Evolutionary conservation across 768 basidiomycete genomes (phyloP), one percentile per base, ranked within the genome.

Genomic region (Flagelloscypha sp.): DNA sequence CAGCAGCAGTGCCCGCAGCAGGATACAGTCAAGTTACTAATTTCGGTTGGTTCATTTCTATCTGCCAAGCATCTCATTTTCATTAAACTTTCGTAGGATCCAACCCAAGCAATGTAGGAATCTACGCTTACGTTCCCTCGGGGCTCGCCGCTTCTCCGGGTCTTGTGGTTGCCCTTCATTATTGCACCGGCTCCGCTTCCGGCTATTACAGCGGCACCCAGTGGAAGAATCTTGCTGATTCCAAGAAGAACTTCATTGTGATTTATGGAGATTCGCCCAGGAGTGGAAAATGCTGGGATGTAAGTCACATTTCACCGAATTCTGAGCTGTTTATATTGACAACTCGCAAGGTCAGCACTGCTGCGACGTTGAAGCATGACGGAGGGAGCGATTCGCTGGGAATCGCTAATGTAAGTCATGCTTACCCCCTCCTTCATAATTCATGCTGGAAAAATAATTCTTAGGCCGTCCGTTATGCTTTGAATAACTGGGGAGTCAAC

Each of bases 331-430:
- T n/a, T n/a, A n/a, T n/a, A n/a, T n/a, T n/a, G n/a, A n/a, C n/a
- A n/a, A n/a, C n/a, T n/a, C n/a, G n/a, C n/a, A n/a, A n/a, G n/a
- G 72, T 75, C 20, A 56, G 62, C 47, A 61, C 66, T 23, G 61
- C 48, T 36, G 66, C 54, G 23, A 74, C 74, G 5, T 59, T 77
- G 42, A 72, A 65, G 13, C 74, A 75, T 47, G 61, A 76, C 46
- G 65, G 55, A 10, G 74, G 74, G 5, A 67, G 72, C 16, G 74
- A 77, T 51, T 73, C 72, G 6, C 58, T 66, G 17, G 69, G 58
- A 6, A 72, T 76, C 41, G 69, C 60, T 0, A 65, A 56, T 15
- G 61, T 63, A n/a, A n/a, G n/a, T n/a, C n/a, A n/a, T n/a, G n/a
- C n/a, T n/a, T n/a, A n/a, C n/a, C n/a, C n/a, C n/a, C n/a, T n/a